These are phyloP conservation scores for Macrocybe gigantea DNA, from an alignment of 768 basidiomycete species.

Conservation along the genomic window DNA sequence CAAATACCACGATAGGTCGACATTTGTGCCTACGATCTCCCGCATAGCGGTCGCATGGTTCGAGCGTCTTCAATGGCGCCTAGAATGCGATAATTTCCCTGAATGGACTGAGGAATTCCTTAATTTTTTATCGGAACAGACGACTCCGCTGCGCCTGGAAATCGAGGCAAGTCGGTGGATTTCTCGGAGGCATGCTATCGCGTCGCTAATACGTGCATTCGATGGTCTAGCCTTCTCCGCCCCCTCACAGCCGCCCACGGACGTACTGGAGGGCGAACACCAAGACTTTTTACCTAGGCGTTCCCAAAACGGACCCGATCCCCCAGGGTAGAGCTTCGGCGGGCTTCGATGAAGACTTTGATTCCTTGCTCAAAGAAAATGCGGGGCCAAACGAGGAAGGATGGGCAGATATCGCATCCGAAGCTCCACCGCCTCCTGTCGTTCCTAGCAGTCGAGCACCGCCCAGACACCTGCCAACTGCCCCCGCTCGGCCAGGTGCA, in stretches of 20 bases:
- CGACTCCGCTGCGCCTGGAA: constrained; percentile 14
- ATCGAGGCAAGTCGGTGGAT: constrained; percentile 20
- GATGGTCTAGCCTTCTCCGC: constrained; percentile 7
- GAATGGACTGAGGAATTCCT: constrained; percentile 32
- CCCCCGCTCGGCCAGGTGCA: constrained; percentile 1
- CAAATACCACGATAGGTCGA: constrained; percentile 22
- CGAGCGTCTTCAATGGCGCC: constrained; percentile 23
- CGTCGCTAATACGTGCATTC: not conserved
- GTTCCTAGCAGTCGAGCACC: not conserved
- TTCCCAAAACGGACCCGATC: constrained; percentile 24
- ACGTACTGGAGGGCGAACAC: constrained; percentile 22
- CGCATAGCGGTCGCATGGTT: constrained; percentile 28
- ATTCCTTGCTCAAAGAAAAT: constrained; percentile 18
- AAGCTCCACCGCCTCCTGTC: constrained; percentile 4
- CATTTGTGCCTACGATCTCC: constrained; percentile 27
- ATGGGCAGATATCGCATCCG: constrained; percentile 24
- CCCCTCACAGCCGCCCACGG: constrained; percentile 9
- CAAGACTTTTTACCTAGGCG: constrained; percentile 22
- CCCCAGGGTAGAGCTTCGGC: constrained; percentile 19
- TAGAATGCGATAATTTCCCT: constrained; percentile 25
- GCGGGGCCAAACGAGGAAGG: constrained; percentile 17
- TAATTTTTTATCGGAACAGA: constrained; percentile 15
- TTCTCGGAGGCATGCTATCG: not conserved
- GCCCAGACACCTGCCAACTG: not conserved
- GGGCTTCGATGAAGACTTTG: constrained; percentile 30